Base-by-base conservation (phyloP, 495 filamentous ascomycete genomes). In the Hypoxylon subgilvum region DNA sequence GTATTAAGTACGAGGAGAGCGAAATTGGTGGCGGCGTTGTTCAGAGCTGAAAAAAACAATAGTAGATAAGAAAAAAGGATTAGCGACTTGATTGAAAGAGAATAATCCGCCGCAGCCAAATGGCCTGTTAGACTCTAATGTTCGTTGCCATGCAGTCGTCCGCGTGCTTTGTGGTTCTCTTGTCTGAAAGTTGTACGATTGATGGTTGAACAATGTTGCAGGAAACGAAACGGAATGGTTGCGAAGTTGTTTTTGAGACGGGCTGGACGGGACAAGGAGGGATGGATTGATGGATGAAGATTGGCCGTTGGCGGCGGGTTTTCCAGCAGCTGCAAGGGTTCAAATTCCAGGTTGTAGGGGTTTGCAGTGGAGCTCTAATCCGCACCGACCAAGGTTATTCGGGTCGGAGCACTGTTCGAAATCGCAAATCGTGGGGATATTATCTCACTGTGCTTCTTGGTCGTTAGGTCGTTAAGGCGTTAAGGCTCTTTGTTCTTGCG, bases 361-460 rank as follows among this genome's bases (percentile, higher is more conserved):
- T 31, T 27, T 22, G 9, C n/a, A n/a, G n/a, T n/a, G n/a, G n/a
- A n/a, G n/a, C n/a, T n/a, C n/a, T n/a, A n/a, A n/a, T n/a, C n/a
- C n/a, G n/a, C n/a, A n/a, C n/a, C n/a, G n/a, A n/a, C n/a, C n/a
- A n/a, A n/a, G 14, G 5, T 16, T 36, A 32, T 25, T 55, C 50
- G 51, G 57, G 6, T 55, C 50, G 57, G 57, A 61, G 57, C 14
- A 40, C 50, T 43, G 25, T 45, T 61, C 57, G 57, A 44, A 61
- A 31, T 22, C 14, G 13, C 5, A 40, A 56, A 56, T 56, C 19
- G 52, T 43, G 52, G 53, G 53, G 54, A 44, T n/a, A n/a, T n/a
- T n/a, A n/a, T 32, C 17, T 31, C n/a, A 27, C 23, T 45, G 32
- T n/a, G n/a, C n/a, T n/a, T n/a, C n/a, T n/a, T n/a, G n/a, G n/a